Evolutionary conservation across 2,329 filamentous ascomycete genomes (phyloP), one percentile per base, ranked within the genome.

Genomic region (Penicillium sp.): DNA sequence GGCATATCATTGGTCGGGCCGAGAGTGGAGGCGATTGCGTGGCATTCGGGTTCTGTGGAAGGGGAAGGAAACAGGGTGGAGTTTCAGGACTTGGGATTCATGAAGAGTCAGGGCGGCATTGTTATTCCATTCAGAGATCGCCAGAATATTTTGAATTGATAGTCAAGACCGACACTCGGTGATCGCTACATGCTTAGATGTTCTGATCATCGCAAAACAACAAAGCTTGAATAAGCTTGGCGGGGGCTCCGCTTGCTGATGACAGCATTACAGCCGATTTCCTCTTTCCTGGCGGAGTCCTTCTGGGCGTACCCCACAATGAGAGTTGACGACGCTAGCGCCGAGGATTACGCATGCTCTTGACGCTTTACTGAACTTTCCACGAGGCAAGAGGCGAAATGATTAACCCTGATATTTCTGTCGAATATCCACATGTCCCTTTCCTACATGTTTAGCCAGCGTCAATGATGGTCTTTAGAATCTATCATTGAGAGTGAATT

Each of bases 311-410:
- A 42, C 59, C 52, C 63, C 59, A 62, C 61, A 59, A 60, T 51
- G 45, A 55, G 62, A 55, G 65, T 68, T 65, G 62, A 67, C 64
- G 62, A 69, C 65, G 65, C 65, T 69, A 67, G 67, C 65, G 67
- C 58, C 55, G 61, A 65, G 62, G 65, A 55, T 67, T 68, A 65
- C 64, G 65, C 65, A 68, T 65, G 60, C 65, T 30, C 55, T 45
- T 55, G 59, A 49, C 53, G 45, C 56, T 64, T 62, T 65, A 62
- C 57, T 59, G 59, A 62, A 65, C 46, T 57, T 19, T 48, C 35
- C 16, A 57, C 54, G 42, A 25, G 6, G 52, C 16, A 57, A 54
- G 42, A 25, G 6, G 52, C 52, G 10, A 58, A 57, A 59, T 58
- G 58, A 55, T 43, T 38, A 35, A 49, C 25, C 54, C 51, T 33